These are phyloP conservation scores for Geosmithia putterillii DNA, from an alignment of 2,329 filamentous ascomycete genomes.

Conservation along the genomic window DNA sequence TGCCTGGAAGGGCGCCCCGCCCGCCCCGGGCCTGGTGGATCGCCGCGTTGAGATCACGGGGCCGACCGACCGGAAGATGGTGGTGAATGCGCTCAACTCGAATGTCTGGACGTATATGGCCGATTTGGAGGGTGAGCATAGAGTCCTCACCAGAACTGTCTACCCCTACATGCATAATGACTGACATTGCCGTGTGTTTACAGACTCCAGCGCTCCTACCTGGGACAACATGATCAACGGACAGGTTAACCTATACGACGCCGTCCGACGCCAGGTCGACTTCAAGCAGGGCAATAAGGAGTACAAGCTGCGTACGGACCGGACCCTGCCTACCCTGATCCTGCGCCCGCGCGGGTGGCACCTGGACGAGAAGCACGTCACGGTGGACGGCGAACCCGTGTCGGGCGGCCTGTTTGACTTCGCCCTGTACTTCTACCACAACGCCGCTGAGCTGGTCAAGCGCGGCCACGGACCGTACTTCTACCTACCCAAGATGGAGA, in stretches of 20 bases:
- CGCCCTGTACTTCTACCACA: slow-evolving; percentile 90
- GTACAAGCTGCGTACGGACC: slow-evolving; percentile 82
- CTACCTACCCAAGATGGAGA: slow-evolving; percentile 86
- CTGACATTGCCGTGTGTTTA: neutral
- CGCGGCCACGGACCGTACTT: slow-evolving; percentile 76
- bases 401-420: slow-evolving; percentile 81
- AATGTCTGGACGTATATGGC: slow-evolving; percentile 94
- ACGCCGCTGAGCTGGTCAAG: slow-evolving; percentile 67
- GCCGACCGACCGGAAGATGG: slow-evolving; percentile 87
- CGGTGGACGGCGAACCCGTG: slow-evolving; percentile 76
- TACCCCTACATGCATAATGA: neutral
- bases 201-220: slow-evolving; percentile 71
- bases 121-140: slow-evolving; percentile 66
- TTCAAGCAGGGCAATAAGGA: slow-evolving; percentile 82
- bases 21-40: slow-evolving; percentile 74
- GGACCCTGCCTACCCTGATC: slow-evolving; percentile 66
- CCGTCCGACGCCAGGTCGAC: slow-evolving; percentile 73
- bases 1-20: slow-evolving; percentile 74
- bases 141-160: neutral
- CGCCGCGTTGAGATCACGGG: slow-evolving; percentile 83
- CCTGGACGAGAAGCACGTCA: slow-evolving; percentile 85
- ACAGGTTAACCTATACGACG: slow-evolving; percentile 83
- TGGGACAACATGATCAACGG: slow-evolving; percentile 95
- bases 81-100: slow-evolving; percentile 80
- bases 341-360: slow-evolving; percentile 84